phyloP scores from a whole-genome alignment of 305 asterid species.

The Fraxinus albicans region DNA sequence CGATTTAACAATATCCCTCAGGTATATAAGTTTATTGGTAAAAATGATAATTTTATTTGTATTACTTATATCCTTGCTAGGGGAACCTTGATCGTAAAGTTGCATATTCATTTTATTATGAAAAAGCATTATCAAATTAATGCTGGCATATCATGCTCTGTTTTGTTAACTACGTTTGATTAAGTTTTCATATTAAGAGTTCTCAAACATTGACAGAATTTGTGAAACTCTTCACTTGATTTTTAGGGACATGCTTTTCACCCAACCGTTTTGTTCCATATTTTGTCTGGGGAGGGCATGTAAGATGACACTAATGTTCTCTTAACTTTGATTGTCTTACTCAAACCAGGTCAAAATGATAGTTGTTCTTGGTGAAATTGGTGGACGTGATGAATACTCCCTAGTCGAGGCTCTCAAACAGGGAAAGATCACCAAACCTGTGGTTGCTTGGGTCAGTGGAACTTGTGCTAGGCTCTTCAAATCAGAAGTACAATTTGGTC shows the following conservation, averaged over 20 bases:
- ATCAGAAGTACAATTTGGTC: constrained; percentile 90
- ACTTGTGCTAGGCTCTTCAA: constrained; percentile 89
- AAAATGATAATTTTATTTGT: neutral
- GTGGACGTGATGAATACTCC: constrained; percentile 86
- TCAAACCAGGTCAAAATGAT: constrained; percentile 63
- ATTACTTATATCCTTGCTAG: neutral
- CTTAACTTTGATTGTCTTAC: constrained; percentile 7
- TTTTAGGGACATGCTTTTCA: neutral
- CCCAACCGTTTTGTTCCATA: neutral
- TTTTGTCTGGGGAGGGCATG: neutral
- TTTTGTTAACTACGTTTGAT: neutral
- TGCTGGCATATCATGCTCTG: neutral
- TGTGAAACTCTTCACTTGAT: neutral
- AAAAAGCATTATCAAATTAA: neutral
- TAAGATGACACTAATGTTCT: neutral
- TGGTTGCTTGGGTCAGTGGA: constrained; percentile 95
- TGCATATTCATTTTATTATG: neutral
- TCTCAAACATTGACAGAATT: neutral
- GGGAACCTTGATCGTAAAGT: neutral
- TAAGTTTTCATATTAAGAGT: neutral
- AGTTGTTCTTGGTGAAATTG: constrained; percentile 86
- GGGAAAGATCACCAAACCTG: constrained; percentile 84
- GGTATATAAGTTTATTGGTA: constrained; percentile 42
- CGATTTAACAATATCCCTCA: constrained; percentile 96
- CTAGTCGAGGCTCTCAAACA: constrained; percentile 84